Conservation (phyloP, 108 stramenopile genomes). For the Nitzschia putrida region DNA sequence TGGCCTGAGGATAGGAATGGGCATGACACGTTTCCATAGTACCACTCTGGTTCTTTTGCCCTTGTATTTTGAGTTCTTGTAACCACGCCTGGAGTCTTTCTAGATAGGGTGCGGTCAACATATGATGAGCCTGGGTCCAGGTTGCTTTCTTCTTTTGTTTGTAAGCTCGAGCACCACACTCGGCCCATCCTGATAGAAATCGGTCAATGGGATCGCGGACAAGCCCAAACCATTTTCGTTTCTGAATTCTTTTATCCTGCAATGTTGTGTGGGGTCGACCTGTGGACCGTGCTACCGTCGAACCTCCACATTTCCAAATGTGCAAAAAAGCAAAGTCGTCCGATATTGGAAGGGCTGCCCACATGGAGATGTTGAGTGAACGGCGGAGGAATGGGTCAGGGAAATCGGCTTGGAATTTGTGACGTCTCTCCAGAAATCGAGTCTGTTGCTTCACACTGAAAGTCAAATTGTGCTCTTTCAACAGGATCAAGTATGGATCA, state of each 20-base stretch:
- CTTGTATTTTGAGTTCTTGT: too few species aligned
- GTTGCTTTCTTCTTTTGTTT: background rate
- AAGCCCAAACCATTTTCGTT: slow-evolving; percentile 18
- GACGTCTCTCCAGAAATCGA: too few species aligned
- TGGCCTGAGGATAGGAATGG: slow-evolving; percentile 45
- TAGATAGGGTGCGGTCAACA: slow-evolving; percentile 10
- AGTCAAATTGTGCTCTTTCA: too few species aligned
- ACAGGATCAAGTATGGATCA: too few species aligned
- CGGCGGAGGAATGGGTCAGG: too few species aligned
- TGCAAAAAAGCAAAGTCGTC: slow-evolving; percentile 26
- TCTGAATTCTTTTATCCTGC: slow-evolving; percentile 9
- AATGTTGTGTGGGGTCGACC: slow-evolving; percentile 5
- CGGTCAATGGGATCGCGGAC: slow-evolving; percentile 37
- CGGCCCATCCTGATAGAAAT: slow-evolving; percentile 31
- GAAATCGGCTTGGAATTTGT: too few species aligned
- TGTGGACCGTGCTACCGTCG: slow-evolving; percentile 18
- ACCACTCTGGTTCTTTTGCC: background rate
- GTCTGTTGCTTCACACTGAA: too few species aligned
- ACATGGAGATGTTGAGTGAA: too few species aligned
- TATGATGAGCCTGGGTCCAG: background rate
- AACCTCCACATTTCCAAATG: slow-evolving; percentile 36
- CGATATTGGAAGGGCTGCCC: too few species aligned
- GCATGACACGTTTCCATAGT: background rate
- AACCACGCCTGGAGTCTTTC: too few species aligned
- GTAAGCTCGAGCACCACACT: slow-evolving; percentile 24